Base-by-base conservation (phyloP, 2,329 filamentous ascomycete species). In the Ascochyta viciae-villosae region DNA sequence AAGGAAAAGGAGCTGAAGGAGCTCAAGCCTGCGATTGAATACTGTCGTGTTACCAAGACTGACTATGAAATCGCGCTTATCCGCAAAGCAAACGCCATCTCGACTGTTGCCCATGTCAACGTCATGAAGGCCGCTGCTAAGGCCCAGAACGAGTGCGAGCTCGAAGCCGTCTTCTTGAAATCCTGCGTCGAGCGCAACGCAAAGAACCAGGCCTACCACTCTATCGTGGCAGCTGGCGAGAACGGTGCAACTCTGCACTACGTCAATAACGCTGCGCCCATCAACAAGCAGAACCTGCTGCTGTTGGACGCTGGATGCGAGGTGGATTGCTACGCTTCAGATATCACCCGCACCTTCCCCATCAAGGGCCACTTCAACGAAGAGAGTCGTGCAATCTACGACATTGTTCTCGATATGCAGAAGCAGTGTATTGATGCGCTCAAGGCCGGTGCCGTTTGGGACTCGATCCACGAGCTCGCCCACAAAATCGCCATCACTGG, bases 171-270 rank as follows among this genome's bases (percentile, higher is more conserved):
- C 0, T 96, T 97, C 73, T 76, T 96, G 10, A 87, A 91, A 71
- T 82, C 83, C 27, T 96, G 91, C 73, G 85, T 95, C 57, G 84
- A 87, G 47, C 83, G 88, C 58, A 90, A 90, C 23, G 89, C 89
- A 48, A 89, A 87, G 71, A 87, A 95, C 66, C 92, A 96, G 80
- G 89, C 94, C 1, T 98, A 98, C 76, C 86, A 90, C 63, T 88
- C 89, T 57, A 97, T 98, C 68, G 87, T 95, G 16, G 94, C 92
- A 0, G 85, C 86, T 31, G 94, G 94, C 10, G 83, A 87, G 5
- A 88, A 90, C 15, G 93, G 90, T 0, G 91, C 92, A 5, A 95
- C 91, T 1, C 83, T 97, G 31, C 94, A 97, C 78, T 97, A 97
- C 67, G 86, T 92, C 23, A 85, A 89, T 33, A 76, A 76, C 35